Conservation (phyloP, 345 rosid genomes). For the Punica granatum region DNA sequence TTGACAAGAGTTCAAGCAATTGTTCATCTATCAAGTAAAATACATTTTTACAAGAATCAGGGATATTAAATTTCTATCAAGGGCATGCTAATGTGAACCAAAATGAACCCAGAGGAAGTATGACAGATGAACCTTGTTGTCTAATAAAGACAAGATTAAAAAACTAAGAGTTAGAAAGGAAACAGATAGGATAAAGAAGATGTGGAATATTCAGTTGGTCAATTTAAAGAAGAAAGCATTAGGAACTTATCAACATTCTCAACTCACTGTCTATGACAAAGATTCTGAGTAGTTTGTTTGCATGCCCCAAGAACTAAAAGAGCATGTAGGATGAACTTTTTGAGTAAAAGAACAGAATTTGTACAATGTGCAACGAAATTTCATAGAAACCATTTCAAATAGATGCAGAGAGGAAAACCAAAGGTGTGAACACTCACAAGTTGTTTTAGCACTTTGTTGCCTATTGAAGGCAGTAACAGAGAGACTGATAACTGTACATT, state of each 20-base stretch:
- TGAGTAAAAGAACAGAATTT: background rate
- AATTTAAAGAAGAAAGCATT: background rate
- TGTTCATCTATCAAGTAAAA: background rate
- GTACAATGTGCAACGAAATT: background rate
- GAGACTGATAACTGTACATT: conserved; percentile 56
- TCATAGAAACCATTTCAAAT: background rate
- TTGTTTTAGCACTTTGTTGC: conserved; percentile 64
- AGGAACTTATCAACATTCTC: too few species aligned
- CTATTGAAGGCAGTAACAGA: conserved; percentile 58
- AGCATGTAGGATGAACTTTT: background rate
- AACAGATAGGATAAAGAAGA: background rate
- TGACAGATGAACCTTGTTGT: background rate
- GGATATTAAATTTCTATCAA: background rate
- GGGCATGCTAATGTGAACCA: background rate
- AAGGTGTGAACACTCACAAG: conserved; percentile 31
- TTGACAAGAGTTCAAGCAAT: background rate
- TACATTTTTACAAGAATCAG: background rate
- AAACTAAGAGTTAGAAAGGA: background rate
- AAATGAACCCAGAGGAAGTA: background rate
- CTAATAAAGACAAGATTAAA: background rate
- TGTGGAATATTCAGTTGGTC: background rate
- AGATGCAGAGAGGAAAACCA: background rate
- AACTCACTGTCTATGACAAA: background rate
- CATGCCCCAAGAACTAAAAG: background rate
- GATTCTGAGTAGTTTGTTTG: background rate